Base-by-base conservation (phyloP, 75 land plant species). In the Sequoiadendron giganteum region DNA sequence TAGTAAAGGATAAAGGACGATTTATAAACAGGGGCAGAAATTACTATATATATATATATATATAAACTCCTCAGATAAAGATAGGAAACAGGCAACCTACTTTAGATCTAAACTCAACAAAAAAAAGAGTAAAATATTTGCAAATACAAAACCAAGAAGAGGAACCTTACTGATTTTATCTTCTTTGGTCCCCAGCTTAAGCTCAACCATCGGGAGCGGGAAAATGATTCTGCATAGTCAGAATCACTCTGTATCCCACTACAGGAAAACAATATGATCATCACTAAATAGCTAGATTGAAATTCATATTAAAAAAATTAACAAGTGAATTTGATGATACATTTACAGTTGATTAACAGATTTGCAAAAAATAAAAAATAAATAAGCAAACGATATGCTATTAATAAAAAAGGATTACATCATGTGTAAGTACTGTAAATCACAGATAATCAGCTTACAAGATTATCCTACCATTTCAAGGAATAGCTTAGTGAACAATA, bases 181-280 rank as follows among this genome's bases (percentile, higher is more conserved):
- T 93, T 90, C 83, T 91, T 88, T 28, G 99, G 99, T 18, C 97
- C 99, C 99, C 99, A 97, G 65, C 83, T 87, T 78, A 88, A 87
- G 68, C 93, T 89, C 30, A 90, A 87, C 97, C 97, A 97, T 87
- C 94, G 88, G 32, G 97, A 97, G 13, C 92, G 95, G 86, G 97
- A 92, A 90, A 88, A 96, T 65, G 90, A 36, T 90, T 96, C 99
- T 38, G 99, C 97, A 91, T 93, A 97, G 65, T 89, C 88, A 43
- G 87, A 77, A 92, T 97, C 99, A 90, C 94, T 94, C 84, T 95
- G 90, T 88, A 96, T 61, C 28, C 97, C 99, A 89, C 97, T 95
- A 85, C 87, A 85, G 9, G 4, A 65, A 65, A 65, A 65, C 70
- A 42, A 86, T 32, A 58, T 38, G 58, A 86, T 25, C 72, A 30